Conservation (phyloP, 306 rosid species). For the Abrus precatorius region DNA sequence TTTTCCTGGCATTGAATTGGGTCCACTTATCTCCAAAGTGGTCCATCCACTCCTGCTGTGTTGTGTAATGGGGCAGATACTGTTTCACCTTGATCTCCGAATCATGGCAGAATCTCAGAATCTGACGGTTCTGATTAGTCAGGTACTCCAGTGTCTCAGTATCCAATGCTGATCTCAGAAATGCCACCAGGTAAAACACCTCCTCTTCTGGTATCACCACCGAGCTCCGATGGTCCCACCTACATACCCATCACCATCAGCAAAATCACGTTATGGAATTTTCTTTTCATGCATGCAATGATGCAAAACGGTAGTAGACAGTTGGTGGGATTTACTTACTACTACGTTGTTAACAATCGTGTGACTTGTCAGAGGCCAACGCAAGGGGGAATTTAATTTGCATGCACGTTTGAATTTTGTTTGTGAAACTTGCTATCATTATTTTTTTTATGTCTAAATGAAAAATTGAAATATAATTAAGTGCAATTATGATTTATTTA, state of each 20-base stretch:
- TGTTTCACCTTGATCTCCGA: conserved; percentile 76
- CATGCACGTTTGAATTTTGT: not conserved
- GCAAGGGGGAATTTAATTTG: not conserved
- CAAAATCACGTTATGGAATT: conserved; percentile 41
- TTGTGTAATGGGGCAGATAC: conserved; percentile 91
- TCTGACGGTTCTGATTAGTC: conserved; percentile 78
- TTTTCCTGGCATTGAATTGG: conserved; percentile 68
- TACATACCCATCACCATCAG: conserved; percentile 51
- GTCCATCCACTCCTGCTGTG: conserved; percentile 77
- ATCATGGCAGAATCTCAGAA: conserved; percentile 73
- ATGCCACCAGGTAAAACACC: conserved; percentile 89
- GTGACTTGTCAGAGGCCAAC: conserved; percentile 46
- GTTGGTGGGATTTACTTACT: conserved; percentile 39
- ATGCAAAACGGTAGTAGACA: conserved; percentile 34
- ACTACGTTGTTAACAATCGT: conserved; percentile 30
- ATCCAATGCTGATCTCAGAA: conserved; percentile 88
- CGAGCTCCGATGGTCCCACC: conserved; percentile 93
- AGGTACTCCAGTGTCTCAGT: conserved; percentile 69
- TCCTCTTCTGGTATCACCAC: conserved; percentile 87
- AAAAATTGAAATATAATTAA: not conserved
- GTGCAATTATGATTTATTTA: conserved; percentile 1
- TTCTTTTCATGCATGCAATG: conserved; percentile 32
- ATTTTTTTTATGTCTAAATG: not conserved
- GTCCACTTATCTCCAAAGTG: conserved; percentile 94
- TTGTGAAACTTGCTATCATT: not conserved